Evolutionary conservation across 2,329 filamentous ascomycete species (phyloP).

Genomic region (Elsinoe australis): DNA sequence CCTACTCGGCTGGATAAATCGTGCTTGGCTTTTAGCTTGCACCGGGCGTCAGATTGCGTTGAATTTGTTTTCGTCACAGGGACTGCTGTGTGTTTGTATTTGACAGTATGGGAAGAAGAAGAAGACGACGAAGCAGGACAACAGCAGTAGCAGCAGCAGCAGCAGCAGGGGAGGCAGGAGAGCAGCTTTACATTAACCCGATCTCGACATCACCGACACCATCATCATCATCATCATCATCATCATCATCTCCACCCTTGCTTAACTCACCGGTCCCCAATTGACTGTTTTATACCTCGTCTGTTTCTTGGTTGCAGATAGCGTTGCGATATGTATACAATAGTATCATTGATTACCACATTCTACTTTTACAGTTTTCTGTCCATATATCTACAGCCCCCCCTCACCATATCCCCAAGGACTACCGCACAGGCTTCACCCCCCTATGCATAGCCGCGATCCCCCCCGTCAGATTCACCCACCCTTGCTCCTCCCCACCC

Average conservation of each 20-base stretch:
- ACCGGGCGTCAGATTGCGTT: no score
- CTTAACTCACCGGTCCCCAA: background rate
- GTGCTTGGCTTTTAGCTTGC: no score
- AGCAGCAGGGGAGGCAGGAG: no score
- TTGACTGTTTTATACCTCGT: conserved; percentile 15
- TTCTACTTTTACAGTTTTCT: background rate
- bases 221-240: no score
- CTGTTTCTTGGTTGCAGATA: conserved; percentile 10
- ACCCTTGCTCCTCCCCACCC: conserved; percentile 51
- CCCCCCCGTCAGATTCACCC: conserved; percentile 83
- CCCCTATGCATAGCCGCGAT: conserved; percentile 96
- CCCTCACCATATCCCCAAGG: background rate
- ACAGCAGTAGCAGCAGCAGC: no score
- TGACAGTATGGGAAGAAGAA: no score
- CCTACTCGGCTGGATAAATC: no score
- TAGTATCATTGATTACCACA: background rate
- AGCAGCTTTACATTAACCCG: no score
- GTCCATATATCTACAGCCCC: background rate
- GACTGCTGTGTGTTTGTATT: no score
- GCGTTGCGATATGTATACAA: conserved; percentile 14
- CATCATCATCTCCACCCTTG: no score
- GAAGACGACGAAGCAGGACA: no score
- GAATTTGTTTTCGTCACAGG: no score
- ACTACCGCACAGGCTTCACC: conserved; percentile 58
- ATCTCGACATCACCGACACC: background rate